phyloP scores from a whole-genome alignment of 768 basidiomycete genomes.

The Boletus vinaceobasis region DNA sequence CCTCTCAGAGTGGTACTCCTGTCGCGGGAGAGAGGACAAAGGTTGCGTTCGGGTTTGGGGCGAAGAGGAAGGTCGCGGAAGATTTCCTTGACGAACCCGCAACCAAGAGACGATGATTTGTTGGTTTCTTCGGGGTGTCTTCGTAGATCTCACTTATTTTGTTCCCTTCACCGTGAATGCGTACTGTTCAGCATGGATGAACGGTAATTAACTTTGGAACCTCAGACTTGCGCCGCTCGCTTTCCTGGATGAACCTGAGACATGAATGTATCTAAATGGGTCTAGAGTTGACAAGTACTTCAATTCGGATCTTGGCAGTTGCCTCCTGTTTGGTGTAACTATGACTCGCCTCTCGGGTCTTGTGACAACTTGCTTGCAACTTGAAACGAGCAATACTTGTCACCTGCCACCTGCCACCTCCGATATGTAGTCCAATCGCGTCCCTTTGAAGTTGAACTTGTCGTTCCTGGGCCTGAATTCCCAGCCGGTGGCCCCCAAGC shows the following conservation, averaged over 20 bases:
- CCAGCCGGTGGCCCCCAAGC: too few relatives aligned
- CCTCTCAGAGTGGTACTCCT: constrained; percentile 51
- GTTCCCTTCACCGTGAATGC: neutral
- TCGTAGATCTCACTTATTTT: neutral
- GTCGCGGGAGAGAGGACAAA: constrained; percentile 65
- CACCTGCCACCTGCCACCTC: too few relatives aligned
- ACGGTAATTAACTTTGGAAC: constrained; percentile 1
- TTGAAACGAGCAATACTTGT: too few relatives aligned
- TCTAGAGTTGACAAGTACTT: too few relatives aligned
- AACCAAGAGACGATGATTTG: constrained; percentile 46
- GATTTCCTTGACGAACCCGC: constrained; percentile 67
- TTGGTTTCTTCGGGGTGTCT: neutral
- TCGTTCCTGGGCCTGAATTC: too few relatives aligned
- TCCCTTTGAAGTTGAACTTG: too few relatives aligned
- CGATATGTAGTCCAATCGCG: too few relatives aligned
- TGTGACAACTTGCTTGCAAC: too few relatives aligned
- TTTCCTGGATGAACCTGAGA: neutral
- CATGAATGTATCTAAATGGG: too few relatives aligned
- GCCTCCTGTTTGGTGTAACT: too few relatives aligned
- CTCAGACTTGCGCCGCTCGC: neutral
- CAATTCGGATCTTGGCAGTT: too few relatives aligned
- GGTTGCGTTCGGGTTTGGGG: constrained; percentile 72
- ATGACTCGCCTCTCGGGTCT: too few relatives aligned
- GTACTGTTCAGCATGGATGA: neutral
- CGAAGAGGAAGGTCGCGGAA: constrained; percentile 76